Base-by-base conservation (phyloP, 257 asterid species). In the Sherardia arvensis region DNA sequence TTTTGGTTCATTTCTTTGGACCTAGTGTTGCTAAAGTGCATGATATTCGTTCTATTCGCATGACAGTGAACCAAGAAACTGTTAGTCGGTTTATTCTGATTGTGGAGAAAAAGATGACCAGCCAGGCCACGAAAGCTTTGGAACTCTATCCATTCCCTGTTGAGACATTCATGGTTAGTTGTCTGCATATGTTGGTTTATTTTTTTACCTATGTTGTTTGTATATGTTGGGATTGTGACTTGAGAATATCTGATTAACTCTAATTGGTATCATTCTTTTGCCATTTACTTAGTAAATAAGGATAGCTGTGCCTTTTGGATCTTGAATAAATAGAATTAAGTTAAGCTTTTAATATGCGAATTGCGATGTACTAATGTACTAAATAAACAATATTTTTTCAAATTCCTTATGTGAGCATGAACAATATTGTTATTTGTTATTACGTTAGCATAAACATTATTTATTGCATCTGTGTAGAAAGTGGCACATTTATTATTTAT, bases 101-200 rank as follows among this genome's bases (percentile, higher is more conserved):
- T 12, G 77, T 85, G 58, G 87, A 91, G 75, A 67, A 55, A 53
- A 81, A 76, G 69, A 77, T 87, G 18, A 87, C 96, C 15, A 81
- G 65, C 78, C 95, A 81, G 76, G 96, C 97, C 67, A 49, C 38
- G 59, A 90, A 84, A 79, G 82, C 80, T 26, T 61, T 90, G 56
- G 87, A 80, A 1, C 77, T 77, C 57, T 73, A 81, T 68, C 27
- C 78, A 17, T 84, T 79, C 80, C 87, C 81, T 80, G 96, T 83
- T 47, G 96, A 90, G 71, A 77, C 80, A 59, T 87, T 90, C 79
- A 85, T 83, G 92, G 97, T 87, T 66, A 62, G 66, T 66, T 20
- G 61, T 58, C 65, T 26, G 40, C 61, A 23, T 3, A 30, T 53
- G 59, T 25, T 33, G 53, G 54, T 36, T 27, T 53, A 70, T 65